Conservation (phyloP, 345 rosid genomes). For the Euphorbia peplus region DNA sequence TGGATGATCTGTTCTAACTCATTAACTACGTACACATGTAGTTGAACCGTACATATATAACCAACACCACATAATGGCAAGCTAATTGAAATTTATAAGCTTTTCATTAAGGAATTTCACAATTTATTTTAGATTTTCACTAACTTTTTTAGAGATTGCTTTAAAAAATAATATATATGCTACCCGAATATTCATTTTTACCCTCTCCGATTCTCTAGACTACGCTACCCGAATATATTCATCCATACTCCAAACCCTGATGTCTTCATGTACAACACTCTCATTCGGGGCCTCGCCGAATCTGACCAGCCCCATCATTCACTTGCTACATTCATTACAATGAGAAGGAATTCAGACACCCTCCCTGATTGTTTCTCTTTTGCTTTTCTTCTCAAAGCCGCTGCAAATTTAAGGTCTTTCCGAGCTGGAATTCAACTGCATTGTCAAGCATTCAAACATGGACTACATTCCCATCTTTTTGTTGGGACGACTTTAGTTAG, state of each 20-base stretch:
- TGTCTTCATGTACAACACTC: conserved; percentile 68
- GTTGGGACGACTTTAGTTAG: conserved; percentile 85
- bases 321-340: conserved; percentile 36
- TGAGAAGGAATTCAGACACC: conserved; percentile 34
- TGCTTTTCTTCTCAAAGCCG: conserved; percentile 61
- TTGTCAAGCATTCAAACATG: conserved; percentile 44
- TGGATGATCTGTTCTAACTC: too few relatives aligned
- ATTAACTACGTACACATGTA: too few relatives aligned
- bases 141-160: too few relatives aligned
- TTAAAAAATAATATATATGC: too few relatives aligned
- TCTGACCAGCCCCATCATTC: conserved; percentile 44
- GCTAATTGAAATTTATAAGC: too few relatives aligned
- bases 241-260: conserved; percentile 47
- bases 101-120: too few relatives aligned
- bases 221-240: conserved; percentile 51
- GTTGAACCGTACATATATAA: too few relatives aligned
- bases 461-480: conserved; percentile 49
- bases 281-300: conserved; percentile 59
- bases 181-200: too few relatives aligned
- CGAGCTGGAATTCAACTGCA: conserved; percentile 53
- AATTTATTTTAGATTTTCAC: too few relatives aligned
- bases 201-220: conserved; percentile 39
- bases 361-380: conserved; percentile 70
- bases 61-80: too few relatives aligned
- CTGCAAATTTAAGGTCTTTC: conserved; percentile 42